Conservation (phyloP, 345 rosid genomes). For the Crucihimalaya himalaica region DNA sequence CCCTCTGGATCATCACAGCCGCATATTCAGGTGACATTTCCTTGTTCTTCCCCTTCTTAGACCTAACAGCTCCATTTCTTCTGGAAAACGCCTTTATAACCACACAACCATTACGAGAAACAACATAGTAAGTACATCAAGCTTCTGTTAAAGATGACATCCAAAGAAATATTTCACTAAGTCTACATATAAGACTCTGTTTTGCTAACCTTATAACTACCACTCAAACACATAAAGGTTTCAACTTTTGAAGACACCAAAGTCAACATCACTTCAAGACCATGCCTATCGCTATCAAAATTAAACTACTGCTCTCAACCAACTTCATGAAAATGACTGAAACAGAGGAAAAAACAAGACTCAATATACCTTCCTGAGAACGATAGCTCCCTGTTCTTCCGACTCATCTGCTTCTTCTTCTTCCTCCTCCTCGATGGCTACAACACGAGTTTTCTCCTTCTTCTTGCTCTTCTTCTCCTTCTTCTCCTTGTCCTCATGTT, state of each 20-base stretch:
- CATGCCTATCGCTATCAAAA: background rate
- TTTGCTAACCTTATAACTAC: background rate
- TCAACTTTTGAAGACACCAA: conserved; percentile 15
- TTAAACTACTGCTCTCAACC: background rate
- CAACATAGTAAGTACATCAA: conserved; percentile 7
- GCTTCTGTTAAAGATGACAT: background rate
- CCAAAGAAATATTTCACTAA: background rate
- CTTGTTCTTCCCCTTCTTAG: conserved; percentile 72
- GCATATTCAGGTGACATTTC: conserved; percentile 79
- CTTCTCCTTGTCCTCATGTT: conserved; percentile 44
- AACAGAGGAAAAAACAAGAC: conserved; percentile 5
- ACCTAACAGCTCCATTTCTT: conserved; percentile 60
- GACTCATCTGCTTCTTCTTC: conserved; percentile 51
- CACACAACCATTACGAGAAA: conserved; percentile 3
- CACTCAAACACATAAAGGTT: conserved; percentile 6
- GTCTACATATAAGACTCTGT: background rate
- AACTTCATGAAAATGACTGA: background rate
- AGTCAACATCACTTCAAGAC: conserved; percentile 1
- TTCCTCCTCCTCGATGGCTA: conserved; percentile 58
- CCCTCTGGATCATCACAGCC: conserved; percentile 76
- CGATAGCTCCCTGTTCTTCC: conserved; percentile 50
- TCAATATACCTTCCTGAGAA: conserved; percentile 56
- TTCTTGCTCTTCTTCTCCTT: conserved; percentile 51
- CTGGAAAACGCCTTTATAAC: conserved; percentile 67
- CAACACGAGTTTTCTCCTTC: conserved; percentile 56